phyloP scores from a whole-genome alignment of 805 yeast species.

The Saturnispora halmiae region DNA sequence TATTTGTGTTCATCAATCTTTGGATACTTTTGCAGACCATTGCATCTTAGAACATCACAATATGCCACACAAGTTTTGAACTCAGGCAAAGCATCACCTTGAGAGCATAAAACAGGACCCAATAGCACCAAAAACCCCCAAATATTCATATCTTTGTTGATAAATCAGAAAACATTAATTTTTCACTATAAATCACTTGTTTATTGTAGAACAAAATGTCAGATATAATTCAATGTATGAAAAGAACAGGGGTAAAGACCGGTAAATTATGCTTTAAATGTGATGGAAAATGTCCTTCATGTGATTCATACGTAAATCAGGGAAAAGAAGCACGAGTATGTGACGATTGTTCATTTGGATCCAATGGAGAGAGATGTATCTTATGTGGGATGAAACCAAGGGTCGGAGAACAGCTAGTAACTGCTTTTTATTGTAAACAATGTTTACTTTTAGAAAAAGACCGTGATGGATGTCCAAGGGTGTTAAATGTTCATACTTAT shows the following conservation, averaged over 20 bases:
- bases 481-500: conserved; percentile 50
- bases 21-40: conserved; percentile 18
- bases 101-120: conserved; percentile 32
- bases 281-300: conserved; percentile 85
- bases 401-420: conserved; percentile 40
- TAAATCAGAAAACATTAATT: background rate
- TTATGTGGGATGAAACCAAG: conserved; percentile 48
- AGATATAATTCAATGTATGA: conserved; percentile 49
- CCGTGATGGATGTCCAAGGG: conserved; percentile 88
- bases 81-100: conserved; percentile 52
- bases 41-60: conserved; percentile 34
- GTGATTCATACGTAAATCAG: conserved; percentile 79
- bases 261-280: conserved; percentile 78
- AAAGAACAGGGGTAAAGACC: conserved; percentile 65
- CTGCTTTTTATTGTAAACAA: conserved; percentile 78
- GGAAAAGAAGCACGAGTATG: conserved; percentile 61
- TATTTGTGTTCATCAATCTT: conserved; percentile 20
- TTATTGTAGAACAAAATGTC: conserved; percentile 6
- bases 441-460: conserved; percentile 74
- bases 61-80: conserved; percentile 47
- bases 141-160: background rate
- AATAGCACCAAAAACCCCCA: background rate
- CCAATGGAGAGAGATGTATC: conserved; percentile 56
- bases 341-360: conserved; percentile 77
- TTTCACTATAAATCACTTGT: no score